Conservation (phyloP, 2,329 filamentous ascomycete genomes). For the Pezicula carpinea region DNA sequence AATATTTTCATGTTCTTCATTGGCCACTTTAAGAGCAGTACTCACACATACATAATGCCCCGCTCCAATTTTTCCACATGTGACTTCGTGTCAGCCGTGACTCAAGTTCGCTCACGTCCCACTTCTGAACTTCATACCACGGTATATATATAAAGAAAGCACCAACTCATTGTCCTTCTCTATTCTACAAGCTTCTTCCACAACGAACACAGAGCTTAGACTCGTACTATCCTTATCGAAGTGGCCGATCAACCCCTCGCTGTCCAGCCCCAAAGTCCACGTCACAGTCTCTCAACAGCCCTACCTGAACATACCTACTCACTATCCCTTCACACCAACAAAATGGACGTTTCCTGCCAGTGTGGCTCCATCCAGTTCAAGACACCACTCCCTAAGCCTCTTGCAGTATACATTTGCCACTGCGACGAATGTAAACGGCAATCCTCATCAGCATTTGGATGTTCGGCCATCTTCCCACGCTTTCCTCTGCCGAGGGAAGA, state of each 20-base stretch:
- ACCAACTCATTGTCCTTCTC: no score
- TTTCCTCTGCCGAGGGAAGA: slow-evolving; percentile 50
- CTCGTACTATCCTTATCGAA: no score
- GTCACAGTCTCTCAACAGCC: no score
- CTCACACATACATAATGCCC: background rate
- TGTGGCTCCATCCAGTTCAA: slow-evolving; percentile 60
- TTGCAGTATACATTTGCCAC: slow-evolving; percentile 68
- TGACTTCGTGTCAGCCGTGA: slow-evolving; percentile 1
- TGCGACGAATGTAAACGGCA: slow-evolving; percentile 63
- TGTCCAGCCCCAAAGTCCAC: no score
- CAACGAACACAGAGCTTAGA: no score
- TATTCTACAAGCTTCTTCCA: no score
- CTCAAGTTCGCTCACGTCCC: background rate
- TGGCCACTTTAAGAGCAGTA: slow-evolving; percentile 5
- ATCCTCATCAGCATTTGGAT: slow-evolving; percentile 62
- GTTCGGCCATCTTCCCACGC: slow-evolving; percentile 65
- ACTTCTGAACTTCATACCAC: no score
- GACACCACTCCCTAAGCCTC: slow-evolving; percentile 53
- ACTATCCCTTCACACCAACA: background rate
- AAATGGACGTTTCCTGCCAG: slow-evolving; percentile 58
- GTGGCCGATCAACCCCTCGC: no score
- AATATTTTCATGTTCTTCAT: slow-evolving; percentile 10
- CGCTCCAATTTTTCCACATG: background rate
- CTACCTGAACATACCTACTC: background rate
- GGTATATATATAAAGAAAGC: no score